These are phyloP conservation scores for Clitoria ternatea DNA, from an alignment of 306 rosid genomes.

Conservation along the genomic window DNA sequence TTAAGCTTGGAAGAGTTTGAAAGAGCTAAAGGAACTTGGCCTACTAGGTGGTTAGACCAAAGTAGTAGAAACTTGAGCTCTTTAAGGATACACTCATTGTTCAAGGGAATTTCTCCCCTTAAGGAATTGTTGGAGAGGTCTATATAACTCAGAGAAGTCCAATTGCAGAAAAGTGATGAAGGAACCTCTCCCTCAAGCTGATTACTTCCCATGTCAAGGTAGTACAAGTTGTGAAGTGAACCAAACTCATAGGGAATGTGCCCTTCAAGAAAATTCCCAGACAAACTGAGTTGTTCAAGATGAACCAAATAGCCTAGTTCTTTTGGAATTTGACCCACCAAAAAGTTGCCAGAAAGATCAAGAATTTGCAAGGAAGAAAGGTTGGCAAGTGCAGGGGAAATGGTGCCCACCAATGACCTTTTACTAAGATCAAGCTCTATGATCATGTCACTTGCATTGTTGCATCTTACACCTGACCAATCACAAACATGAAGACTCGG, in stretches of 20 bases:
- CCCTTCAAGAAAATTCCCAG: slow-evolving; percentile 57
- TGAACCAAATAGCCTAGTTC: slow-evolving; percentile 56
- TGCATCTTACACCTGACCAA: slow-evolving; percentile 81
- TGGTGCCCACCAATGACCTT: slow-evolving; percentile 54
- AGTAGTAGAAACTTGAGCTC: slow-evolving; percentile 64
- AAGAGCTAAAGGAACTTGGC: slow-evolving; percentile 63
- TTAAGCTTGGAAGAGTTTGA: slow-evolving; percentile 62
- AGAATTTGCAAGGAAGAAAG: slow-evolving; percentile 69
- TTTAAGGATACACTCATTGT: slow-evolving; percentile 47
- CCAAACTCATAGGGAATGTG: slow-evolving; percentile 59
- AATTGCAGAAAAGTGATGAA: slow-evolving; percentile 63
- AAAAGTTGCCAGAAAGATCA: slow-evolving; percentile 68
- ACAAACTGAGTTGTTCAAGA: slow-evolving; percentile 61
- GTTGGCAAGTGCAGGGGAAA: slow-evolving; percentile 65
- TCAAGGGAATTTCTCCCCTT: slow-evolving; percentile 56
- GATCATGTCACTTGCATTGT: slow-evolving; percentile 47
- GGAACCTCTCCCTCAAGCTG: slow-evolving; percentile 63
- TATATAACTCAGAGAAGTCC: slow-evolving; percentile 58
- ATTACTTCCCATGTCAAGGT: slow-evolving; percentile 77
- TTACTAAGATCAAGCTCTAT: slow-evolving; percentile 76
- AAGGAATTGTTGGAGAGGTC: slow-evolving; percentile 86
- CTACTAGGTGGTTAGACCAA: slow-evolving; percentile 77
- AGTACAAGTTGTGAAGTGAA: slow-evolving; percentile 52
- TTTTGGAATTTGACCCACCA: slow-evolving; percentile 64
- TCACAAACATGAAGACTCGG: slow-evolving; percentile 47